These are phyloP conservation scores for Coniferiporia weirii DNA, from an alignment of 1,284 basidiomycete genomes.

Conservation along the genomic window DNA sequence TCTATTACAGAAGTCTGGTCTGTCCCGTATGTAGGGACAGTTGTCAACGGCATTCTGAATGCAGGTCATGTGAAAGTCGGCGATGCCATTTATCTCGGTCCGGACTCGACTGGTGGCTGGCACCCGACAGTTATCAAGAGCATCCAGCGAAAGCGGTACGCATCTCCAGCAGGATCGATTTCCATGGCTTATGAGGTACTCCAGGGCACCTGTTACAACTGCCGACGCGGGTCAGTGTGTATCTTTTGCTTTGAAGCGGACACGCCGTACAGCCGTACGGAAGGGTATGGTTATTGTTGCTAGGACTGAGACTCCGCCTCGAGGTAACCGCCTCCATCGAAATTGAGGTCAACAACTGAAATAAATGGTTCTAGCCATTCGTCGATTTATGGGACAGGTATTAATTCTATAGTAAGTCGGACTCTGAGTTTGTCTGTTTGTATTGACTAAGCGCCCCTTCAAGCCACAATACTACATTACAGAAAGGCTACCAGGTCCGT, in stretches of 20 bases:
- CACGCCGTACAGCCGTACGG: slow-evolving; percentile 76
- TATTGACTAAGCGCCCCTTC: slow-evolving; percentile 24
- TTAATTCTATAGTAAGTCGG: slow-evolving; percentile 70
- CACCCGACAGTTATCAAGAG: slow-evolving; percentile 78
- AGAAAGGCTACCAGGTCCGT: slow-evolving; percentile 80
- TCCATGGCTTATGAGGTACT: slow-evolving; percentile 1
- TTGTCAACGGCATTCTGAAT: slow-evolving; percentile 89
- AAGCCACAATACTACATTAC: slow-evolving; percentile 89
- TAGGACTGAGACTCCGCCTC: slow-evolving; percentile 73
- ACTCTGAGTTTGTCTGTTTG: background rate
- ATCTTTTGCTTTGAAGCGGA: slow-evolving; percentile 88
- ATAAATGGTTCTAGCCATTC: slow-evolving; percentile 46
- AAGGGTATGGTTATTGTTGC: slow-evolving; percentile 94
- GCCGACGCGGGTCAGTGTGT: slow-evolving; percentile 96
- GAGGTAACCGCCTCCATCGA: slow-evolving; percentile 38
- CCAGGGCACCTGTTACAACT: slow-evolving; percentile 71
- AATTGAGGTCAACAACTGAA: background rate
- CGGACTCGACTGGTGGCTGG: slow-evolving; percentile 91
- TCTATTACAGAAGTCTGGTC: slow-evolving; percentile 84
- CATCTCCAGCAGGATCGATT: background rate
- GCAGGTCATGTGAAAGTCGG: slow-evolving; percentile 74
- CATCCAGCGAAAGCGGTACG: slow-evolving; percentile 89
- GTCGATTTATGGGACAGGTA: slow-evolving; percentile 81
- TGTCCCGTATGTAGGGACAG: slow-evolving; percentile 93
- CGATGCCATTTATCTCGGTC: slow-evolving; percentile 83